Evolutionary conservation across 805 yeast species (phyloP), one percentile per base, ranked within the genome.

Genomic region (Naumovozyma castellii): DNA sequence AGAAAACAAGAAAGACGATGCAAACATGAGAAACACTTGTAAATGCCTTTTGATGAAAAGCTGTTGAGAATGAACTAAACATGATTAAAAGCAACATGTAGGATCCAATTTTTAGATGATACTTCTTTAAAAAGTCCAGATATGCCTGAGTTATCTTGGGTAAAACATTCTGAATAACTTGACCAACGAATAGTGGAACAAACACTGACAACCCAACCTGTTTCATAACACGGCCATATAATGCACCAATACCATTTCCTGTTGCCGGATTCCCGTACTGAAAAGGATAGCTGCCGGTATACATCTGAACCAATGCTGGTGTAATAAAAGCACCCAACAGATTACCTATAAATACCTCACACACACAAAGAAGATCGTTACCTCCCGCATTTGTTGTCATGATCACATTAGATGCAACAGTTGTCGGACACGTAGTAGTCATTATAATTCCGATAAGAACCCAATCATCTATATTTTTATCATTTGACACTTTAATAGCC

Each of bases 371-470:
- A 14, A 81, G 62, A 47, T 76, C 88, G 59, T 86, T 84, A 6
- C 95, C 96, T 48, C 80, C 78, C 0, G 96, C 95, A 43, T 73
- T 73, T 39, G 78, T 72, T 4, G 96, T 87, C 95, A 87, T 87
- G 20, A 87, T 88, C 20, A 87, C 95, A 56, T 87, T 87, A 2
- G 95, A 85, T 0, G 88, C 76, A 15, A 87, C 94, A 0, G 96
- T 87, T 6, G 96, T 87, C 20, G 96, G 96, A 58, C 94, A 84
- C 10, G 90, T 74, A 22, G 84, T 84, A 2, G 95, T 83, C 35
- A 85, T 81, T 15, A 87, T 74, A 43, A 87, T 61, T 1, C 96
- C 96, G 12, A 82, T 82, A 17, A 87, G 64, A 49, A 85, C 72
- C 85, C 92, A 85, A 27, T 73, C 69, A 49, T 78, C 80, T 29